These are phyloP conservation scores for Fraxinus cuspidata DNA, from an alignment of 257 asterid genomes.

Conservation along the genomic window DNA sequence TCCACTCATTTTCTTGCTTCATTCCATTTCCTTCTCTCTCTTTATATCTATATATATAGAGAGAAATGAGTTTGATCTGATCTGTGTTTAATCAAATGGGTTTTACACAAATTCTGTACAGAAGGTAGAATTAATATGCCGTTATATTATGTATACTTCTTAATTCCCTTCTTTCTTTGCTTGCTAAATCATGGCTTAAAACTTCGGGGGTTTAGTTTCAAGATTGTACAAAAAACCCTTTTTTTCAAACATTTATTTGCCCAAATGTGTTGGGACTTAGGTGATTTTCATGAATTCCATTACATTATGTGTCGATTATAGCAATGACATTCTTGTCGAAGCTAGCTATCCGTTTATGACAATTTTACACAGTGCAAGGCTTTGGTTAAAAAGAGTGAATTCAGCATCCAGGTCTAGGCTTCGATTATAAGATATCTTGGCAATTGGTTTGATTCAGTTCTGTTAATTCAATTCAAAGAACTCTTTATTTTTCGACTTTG, in stretches of 20 bases:
- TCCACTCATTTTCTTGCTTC: constrained; percentile 4
- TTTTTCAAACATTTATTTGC: neutral
- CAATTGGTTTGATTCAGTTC: neutral
- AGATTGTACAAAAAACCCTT: neutral
- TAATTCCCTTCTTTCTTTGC: neutral
- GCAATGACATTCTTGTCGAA: neutral
- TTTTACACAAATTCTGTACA: constrained; percentile 4
- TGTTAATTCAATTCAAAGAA: neutral
- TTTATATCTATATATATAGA: too few relatives aligned
- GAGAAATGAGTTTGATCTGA: constrained; percentile 19
- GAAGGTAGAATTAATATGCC: constrained; percentile 2
- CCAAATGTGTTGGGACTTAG: too few relatives aligned
- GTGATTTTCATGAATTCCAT: neutral
- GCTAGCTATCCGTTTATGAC: neutral
- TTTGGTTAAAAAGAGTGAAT: neutral
- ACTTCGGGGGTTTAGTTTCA: neutral
- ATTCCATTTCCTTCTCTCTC: constrained; percentile 3
- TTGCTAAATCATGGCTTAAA: neutral
- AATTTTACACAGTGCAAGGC: neutral
- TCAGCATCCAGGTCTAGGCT: neutral
- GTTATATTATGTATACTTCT: neutral
- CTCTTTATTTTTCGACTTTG: too few relatives aligned
- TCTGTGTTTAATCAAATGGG: constrained; percentile 27
- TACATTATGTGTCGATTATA: neutral
- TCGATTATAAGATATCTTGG: neutral